phyloP scores from a whole-genome alignment of 1,284 basidiomycete species.

The Ceratobasidium sp. region DNA sequence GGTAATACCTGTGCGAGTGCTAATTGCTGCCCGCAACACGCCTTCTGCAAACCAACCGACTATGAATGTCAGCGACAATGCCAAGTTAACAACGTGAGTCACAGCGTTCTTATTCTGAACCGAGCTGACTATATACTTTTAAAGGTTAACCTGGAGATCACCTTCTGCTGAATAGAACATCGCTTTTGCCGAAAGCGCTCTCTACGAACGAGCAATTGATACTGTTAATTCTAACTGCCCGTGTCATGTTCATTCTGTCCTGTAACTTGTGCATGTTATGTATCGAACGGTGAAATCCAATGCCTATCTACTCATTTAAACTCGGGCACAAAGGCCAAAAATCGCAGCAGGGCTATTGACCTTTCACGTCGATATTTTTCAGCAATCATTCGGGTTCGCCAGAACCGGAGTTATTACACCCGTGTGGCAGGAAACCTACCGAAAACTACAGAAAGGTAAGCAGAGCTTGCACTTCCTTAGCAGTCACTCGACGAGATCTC shows the following conservation, averaged over 20 bases:
- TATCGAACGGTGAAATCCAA: too few relatives aligned
- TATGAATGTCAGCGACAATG: constrained; percentile 59
- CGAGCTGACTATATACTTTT: not conserved
- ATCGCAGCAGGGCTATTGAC: too few relatives aligned
- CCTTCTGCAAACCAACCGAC: constrained; percentile 58
- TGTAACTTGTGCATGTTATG: too few relatives aligned
- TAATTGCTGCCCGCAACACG: constrained; percentile 55
- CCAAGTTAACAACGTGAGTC: constrained; percentile 58
- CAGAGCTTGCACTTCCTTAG: not conserved
- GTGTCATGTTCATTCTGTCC: not conserved
- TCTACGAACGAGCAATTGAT: not conserved
- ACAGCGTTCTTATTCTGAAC: not conserved
- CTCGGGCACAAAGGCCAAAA: too few relatives aligned
- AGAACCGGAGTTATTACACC: not conserved
- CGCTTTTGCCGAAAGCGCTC: not conserved
- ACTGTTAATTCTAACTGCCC: too few relatives aligned
- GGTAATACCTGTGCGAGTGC: constrained; percentile 59
- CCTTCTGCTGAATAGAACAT: constrained; percentile 47
- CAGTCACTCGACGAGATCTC: not conserved
- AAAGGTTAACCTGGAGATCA: constrained; percentile 52
- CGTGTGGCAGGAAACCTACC: not conserved
- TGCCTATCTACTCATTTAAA: too few relatives aligned
- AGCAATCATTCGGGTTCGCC: too few relatives aligned
- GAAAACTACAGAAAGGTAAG: not conserved
- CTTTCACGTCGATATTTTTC: too few relatives aligned